Conservation (phyloP, 352 stramenopile genomes). For the Phytophthora cryptogea region DNA sequence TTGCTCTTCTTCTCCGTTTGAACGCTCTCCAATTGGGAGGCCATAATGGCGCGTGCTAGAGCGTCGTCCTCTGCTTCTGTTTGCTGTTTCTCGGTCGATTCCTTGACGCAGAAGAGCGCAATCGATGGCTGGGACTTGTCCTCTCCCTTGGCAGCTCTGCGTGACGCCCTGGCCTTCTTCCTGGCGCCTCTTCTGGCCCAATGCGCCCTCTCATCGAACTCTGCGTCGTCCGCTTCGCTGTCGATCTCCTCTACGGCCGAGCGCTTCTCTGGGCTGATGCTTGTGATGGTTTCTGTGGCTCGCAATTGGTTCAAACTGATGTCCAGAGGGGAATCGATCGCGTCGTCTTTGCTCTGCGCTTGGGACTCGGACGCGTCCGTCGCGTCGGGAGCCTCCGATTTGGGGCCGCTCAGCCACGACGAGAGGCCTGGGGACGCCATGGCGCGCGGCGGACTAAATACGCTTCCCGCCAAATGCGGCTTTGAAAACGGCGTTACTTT, state of each 20-base stretch:
- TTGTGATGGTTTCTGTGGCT: conserved; percentile 46
- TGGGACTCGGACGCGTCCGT: conserved; percentile 11
- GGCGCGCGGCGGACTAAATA: neutral
- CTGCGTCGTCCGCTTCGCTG: conserved; percentile 67
- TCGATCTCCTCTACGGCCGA: conserved; percentile 70
- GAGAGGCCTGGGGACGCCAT: conserved; percentile 44
- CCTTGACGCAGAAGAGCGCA: conserved; percentile 59
- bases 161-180: conserved; percentile 41
- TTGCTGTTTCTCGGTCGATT: neutral
- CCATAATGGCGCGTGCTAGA: conserved; percentile 7
- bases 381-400: conserved; percentile 2
- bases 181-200: conserved; percentile 50
- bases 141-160: conserved; percentile 4
- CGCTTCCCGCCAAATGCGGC: conserved; percentile 28
- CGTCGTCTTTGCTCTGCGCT: conserved; percentile 1
- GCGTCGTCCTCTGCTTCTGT: neutral
- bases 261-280: conserved; percentile 60
- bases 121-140: conserved; percentile 71
- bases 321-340: conserved; percentile 45
- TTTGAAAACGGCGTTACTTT: conserved; percentile 19
- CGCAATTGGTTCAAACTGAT: conserved; percentile 45
- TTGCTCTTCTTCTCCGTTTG: conserved; percentile 13
- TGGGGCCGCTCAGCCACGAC: conserved; percentile 43
- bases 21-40: conserved; percentile 11
- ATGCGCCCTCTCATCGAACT: conserved; percentile 74